These are phyloP conservation scores for Hapsidospora chrysogenum DNA, from an alignment of 495 filamentous ascomycete species.

Conservation along the genomic window DNA sequence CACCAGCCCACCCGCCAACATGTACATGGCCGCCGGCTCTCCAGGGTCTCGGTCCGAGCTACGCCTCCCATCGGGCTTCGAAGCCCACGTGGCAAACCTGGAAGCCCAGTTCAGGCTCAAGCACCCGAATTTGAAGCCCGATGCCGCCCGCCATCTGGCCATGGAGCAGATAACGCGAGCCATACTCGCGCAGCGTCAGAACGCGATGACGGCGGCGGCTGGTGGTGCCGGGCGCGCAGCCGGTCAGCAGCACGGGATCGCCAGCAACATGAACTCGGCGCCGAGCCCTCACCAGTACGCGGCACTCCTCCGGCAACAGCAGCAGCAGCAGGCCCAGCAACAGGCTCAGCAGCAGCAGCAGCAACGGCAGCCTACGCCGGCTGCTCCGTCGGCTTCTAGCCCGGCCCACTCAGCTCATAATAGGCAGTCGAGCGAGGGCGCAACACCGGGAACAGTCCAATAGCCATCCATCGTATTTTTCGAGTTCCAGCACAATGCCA, in stretches of 20 bases:
- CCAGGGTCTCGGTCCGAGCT: constrained; percentile 14
- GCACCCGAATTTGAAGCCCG: constrained; percentile 38
- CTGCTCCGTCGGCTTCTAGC: constrained; percentile 9
- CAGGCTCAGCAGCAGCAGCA: constrained; percentile 6
- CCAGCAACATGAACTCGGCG: constrained; percentile 11
- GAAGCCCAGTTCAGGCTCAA: constrained; percentile 17
- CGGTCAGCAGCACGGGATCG: constrained; percentile 12
- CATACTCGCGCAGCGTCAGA: constrained; percentile 11
- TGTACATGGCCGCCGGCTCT: constrained; percentile 21
- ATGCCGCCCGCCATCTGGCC: constrained; percentile 43
- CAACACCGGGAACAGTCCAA: constrained; percentile 1
- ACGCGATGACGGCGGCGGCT: constrained; percentile 50
- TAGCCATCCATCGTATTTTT: not conserved
- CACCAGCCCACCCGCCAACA: constrained; percentile 18
- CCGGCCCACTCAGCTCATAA: constrained; percentile 5
- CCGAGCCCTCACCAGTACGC: constrained; percentile 51
- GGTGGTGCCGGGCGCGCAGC: constrained; percentile 22
- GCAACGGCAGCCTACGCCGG: constrained; percentile 4
- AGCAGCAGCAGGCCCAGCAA: constrained; percentile 23
- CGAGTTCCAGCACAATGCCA: too few species aligned
- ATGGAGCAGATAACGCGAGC: constrained; percentile 33
- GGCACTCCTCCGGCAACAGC: constrained; percentile 55
- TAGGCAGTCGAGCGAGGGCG: constrained; percentile 7
- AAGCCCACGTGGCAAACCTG: constrained; percentile 12
- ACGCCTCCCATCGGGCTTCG: constrained; percentile 7